These are phyloP conservation scores for Fusarium hostae DNA, from an alignment of 2,329 filamentous ascomycete species.

Conservation along the genomic window DNA sequence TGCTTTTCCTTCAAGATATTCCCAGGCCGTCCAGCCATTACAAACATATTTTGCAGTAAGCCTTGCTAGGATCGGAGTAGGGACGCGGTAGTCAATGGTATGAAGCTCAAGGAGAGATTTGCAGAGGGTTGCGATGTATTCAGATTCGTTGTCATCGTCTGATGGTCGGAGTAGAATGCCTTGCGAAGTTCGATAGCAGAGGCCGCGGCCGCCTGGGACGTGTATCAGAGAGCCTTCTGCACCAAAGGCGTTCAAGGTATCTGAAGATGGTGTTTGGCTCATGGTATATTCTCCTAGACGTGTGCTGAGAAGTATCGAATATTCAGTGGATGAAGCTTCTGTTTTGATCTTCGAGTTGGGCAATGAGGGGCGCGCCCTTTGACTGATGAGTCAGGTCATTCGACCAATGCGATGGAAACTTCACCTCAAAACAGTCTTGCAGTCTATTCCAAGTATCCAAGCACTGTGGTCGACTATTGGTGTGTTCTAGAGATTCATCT, in stretches of 20 bases:
- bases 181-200: not conserved
- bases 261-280: not conserved
- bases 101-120: not conserved
- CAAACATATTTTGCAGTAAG: not conserved
- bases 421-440: not conserved
- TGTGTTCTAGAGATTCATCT: fast-evolving
- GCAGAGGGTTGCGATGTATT: not conserved
- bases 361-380: not conserved
- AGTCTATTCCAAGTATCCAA: fast-evolving
- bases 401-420: not conserved
- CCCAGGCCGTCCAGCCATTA: constrained; percentile 7
- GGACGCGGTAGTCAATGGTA: not conserved
- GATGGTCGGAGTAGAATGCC: not conserved
- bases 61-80: not conserved
- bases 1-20: not conserved
- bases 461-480: fast-evolving
- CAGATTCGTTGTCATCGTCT: constrained; percentile 6
- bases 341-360: not conserved
- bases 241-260: not conserved
- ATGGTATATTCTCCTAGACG: not conserved
- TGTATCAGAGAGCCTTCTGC: not conserved
- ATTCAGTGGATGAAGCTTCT: too few species aligned
- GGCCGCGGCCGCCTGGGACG: not conserved
- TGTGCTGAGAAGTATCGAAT: not conserved
- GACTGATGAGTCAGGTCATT: not conserved